phyloP scores from a whole-genome alignment of 1,139 yeast species.

The Williopsis jadinii region DNA sequence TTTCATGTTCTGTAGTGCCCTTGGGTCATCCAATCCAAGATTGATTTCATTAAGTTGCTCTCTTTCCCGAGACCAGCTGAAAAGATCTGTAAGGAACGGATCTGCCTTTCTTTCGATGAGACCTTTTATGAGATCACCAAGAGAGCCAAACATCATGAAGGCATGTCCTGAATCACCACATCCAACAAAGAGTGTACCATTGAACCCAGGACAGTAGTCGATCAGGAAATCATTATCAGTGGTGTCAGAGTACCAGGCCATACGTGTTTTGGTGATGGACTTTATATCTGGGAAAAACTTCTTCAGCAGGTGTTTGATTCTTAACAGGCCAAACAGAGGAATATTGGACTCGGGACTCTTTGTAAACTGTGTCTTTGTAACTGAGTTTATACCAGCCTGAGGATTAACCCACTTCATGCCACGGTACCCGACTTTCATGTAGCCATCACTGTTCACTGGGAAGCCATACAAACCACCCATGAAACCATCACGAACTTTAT shows the following conservation, averaged over 20 bases:
- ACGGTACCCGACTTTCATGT: constrained; percentile 14
- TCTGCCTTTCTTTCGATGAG: constrained; percentile 16
- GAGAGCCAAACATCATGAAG: constrained; percentile 33
- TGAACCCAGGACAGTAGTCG: constrained; percentile 31
- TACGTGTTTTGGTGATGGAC: constrained; percentile 13
- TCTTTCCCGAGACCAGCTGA: constrained; percentile 23
- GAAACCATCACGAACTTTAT: constrained; percentile 24
- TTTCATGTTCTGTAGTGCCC: constrained; percentile 17
- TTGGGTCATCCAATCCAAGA: constrained; percentile 20
- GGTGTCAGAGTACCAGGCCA: constrained; percentile 39
- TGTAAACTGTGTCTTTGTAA: constrained; percentile 23
- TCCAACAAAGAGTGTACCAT: constrained; percentile 27
- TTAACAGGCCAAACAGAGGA: constrained; percentile 17
- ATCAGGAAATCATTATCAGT: constrained; percentile 35
- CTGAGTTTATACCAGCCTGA: constrained; percentile 25
- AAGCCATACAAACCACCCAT: constrained; percentile 25
- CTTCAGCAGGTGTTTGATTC: constrained; percentile 21
- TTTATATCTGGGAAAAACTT: constrained; percentile 19
- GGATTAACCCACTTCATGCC: constrained; percentile 26
- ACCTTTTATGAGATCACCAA: constrained; percentile 25
- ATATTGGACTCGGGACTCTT: constrained; percentile 13
- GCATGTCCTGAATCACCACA: constrained; percentile 41
- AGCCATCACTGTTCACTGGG: constrained; percentile 20
- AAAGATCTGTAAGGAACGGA: constrained; percentile 14
- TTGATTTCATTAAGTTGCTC: constrained; percentile 19